phyloP scores from a whole-genome alignment of 2,329 filamentous ascomycete species.

The Pseudogymnoascus sp. region DNA sequence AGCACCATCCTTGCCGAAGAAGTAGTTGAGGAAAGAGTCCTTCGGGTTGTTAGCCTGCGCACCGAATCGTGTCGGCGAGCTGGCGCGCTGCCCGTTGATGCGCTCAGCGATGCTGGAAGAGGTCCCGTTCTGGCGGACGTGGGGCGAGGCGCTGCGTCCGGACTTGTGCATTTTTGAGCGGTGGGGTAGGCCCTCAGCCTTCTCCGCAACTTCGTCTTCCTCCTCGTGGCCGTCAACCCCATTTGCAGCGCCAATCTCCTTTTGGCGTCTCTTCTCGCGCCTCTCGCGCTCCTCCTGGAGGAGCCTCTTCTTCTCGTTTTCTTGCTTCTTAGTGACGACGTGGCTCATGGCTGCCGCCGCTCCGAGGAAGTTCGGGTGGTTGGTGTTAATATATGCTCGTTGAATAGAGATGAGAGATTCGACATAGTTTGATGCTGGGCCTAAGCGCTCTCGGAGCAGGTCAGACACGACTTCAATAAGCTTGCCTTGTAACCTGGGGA shows the following conservation, averaged over 20 bases:
- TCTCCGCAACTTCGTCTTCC: constrained; percentile 43
- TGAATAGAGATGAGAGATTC: constrained; percentile 97
- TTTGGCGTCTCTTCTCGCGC: constrained; percentile 72
- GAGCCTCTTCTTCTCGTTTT: constrained; percentile 76
- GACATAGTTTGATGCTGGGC: constrained; percentile 82
- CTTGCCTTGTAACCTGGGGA: constrained; percentile 88
- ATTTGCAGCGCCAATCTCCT: constrained; percentile 72
- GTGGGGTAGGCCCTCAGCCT: constrained; percentile 49
- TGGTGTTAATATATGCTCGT: constrained; percentile 97
- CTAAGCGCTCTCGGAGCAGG: constrained; percentile 82
- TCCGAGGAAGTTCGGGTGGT: constrained; percentile 96
- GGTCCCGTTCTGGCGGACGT: constrained; percentile 60
- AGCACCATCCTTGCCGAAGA: constrained; percentile 89
- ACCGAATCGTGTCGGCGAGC: constrained; percentile 56
- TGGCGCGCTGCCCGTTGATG: constrained; percentile 57
- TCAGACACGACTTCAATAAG: constrained; percentile 98
- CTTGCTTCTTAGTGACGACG: constrained; percentile 89
- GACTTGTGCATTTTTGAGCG: constrained; percentile 44
- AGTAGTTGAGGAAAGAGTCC: constrained; percentile 96
- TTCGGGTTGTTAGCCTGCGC: constrained; percentile 57
- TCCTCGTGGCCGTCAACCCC: constrained; percentile 62
- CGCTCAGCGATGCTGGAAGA: constrained; percentile 51
- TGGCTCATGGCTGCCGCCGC: constrained; percentile 96
- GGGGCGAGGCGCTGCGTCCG: constrained; percentile 75
- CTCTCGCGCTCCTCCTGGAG: constrained; percentile 80